A percentile compares a stretch with the other conserved stretches of the same genome.
These are phyloP conservation scores for Emmonsia crescens DNA, from an alignment of 2,329 filamentous ascomycete species.

Conservation along the genomic window DNA sequence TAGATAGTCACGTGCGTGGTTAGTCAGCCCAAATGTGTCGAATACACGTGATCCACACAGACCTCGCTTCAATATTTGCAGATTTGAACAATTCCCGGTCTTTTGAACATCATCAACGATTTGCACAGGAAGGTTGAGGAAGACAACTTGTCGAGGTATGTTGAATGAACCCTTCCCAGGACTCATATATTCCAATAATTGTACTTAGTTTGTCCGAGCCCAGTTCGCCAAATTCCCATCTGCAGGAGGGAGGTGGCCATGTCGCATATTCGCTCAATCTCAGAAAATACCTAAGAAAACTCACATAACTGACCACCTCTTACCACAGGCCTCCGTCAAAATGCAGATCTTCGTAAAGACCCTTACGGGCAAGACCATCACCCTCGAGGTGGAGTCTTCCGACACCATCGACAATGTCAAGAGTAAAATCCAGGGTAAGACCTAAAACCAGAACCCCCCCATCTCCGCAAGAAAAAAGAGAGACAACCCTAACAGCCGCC, in stretches of 20 bases:
- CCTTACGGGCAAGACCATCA: slow-evolving; percentile 99
- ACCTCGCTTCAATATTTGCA: slow-evolving; percentile 7
- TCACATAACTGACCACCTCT: background rate
- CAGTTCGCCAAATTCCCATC: background rate
- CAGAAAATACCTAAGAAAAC: background rate
- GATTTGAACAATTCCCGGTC: slow-evolving; percentile 18
- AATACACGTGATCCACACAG: slow-evolving; percentile 25
- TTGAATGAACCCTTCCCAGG: slow-evolving; percentile 8
- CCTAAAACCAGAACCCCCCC: background rate
- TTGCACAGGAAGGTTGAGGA: slow-evolving; percentile 46
- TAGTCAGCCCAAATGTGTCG: background rate
- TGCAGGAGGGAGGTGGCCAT: background rate
- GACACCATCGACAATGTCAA: slow-evolving; percentile 99
- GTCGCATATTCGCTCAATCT: too few species aligned
- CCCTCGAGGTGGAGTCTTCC: slow-evolving; percentile 99
- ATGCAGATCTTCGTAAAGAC: slow-evolving; percentile 51
- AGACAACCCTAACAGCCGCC: slow-evolving; percentile 20
- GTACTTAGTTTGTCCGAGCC: background rate
- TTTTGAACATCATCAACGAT: slow-evolving; percentile 18
- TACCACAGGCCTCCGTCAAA: slow-evolving; percentile 34
- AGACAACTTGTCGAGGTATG: slow-evolving; percentile 52
- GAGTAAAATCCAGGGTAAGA: slow-evolving; percentile 72
- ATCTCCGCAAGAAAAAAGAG: background rate
- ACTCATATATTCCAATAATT: background rate
- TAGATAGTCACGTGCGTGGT: background rate